Evolutionary conservation across 2,329 filamentous ascomycete species (phyloP).

Genomic region (Epichloe sibirici): DNA sequence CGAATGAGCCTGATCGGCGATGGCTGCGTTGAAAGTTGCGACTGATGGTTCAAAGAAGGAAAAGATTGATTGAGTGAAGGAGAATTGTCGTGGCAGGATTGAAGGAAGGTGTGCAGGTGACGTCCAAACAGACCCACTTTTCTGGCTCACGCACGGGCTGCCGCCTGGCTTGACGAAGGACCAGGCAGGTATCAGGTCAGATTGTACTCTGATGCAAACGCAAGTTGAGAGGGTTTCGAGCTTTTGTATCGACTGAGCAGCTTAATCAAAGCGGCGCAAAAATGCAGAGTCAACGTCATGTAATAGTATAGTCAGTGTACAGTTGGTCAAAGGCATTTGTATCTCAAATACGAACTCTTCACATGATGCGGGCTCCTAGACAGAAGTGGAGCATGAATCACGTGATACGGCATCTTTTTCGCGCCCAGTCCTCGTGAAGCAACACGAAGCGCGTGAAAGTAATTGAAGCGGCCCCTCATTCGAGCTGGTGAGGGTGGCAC

Average conservation of each 20-base stretch:
- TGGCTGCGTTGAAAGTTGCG: background rate
- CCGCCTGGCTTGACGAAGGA: background rate
- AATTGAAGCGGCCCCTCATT: background rate
- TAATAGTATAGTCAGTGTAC: too few relatives aligned
- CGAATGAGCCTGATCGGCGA: background rate
- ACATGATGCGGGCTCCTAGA: too few relatives aligned
- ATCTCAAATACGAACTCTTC: too few relatives aligned
- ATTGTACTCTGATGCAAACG: too few relatives aligned
- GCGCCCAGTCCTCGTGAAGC: constrained; percentile 11
- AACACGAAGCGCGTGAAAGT: constrained; percentile 5
- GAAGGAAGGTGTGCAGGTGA: constrained; percentile 9
- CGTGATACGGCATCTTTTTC: constrained; percentile 20
- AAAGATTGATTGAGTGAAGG: background rate
- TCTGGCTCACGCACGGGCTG: background rate
- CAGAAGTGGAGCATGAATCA: constrained; percentile 4
- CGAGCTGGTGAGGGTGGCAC: background rate
- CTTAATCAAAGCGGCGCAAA: background rate
- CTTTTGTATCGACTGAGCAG: background rate
- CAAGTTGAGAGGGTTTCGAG: too few relatives aligned
- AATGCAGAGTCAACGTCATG: too few relatives aligned
- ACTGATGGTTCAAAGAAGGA: background rate
- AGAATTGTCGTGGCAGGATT: background rate
- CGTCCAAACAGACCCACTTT: constrained; percentile 8
- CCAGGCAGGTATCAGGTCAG: background rate
- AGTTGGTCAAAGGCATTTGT: too few relatives aligned